phyloP scores from a whole-genome alignment of 2,329 filamentous ascomycete genomes.

The Harringtonia aguacate region DNA sequence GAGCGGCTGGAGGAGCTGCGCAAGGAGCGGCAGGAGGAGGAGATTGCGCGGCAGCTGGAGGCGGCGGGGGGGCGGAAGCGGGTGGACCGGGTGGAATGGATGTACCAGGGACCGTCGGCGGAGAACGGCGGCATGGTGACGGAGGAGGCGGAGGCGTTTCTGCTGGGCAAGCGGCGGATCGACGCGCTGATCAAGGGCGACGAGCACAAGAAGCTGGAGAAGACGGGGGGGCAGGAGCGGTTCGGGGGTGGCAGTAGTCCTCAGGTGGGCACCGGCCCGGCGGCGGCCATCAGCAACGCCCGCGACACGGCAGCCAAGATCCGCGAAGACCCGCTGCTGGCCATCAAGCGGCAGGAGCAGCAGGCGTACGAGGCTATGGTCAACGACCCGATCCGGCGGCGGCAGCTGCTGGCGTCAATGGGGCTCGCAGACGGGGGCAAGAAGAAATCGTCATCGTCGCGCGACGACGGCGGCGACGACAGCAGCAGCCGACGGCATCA shows the following conservation, averaged over 20 bases:
- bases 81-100: conserved; percentile 86
- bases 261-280: not conserved
- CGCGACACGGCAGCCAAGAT: conserved; percentile 81
- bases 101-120: conserved; percentile 82
- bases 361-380: conserved; percentile 70
- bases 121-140: conserved; percentile 59
- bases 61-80: conserved; percentile 74
- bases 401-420: conserved; percentile 55
- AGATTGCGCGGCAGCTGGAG: conserved; percentile 83
- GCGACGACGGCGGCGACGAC: conserved; percentile 28
- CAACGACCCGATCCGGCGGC: conserved; percentile 60
- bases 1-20: conserved; percentile 87
- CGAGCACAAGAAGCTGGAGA: conserved; percentile 72
- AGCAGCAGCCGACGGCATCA: conserved; percentile 28
- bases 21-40: conserved; percentile 85
- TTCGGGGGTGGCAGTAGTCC: conserved; percentile 47
- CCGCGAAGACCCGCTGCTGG: conserved; percentile 79
- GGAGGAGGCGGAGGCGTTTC: conserved; percentile 88
- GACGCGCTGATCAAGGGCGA: conserved; percentile 71
- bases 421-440: conserved; percentile 39
- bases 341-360: conserved; percentile 88
- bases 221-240: conserved; percentile 50
- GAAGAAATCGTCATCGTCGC: conserved; percentile 9
- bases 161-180: conserved; percentile 86
- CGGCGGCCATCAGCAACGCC: conserved; percentile 55